phyloP scores from a whole-genome alignment of 768 basidiomycete genomes.

The Suillus luteus region DNA sequence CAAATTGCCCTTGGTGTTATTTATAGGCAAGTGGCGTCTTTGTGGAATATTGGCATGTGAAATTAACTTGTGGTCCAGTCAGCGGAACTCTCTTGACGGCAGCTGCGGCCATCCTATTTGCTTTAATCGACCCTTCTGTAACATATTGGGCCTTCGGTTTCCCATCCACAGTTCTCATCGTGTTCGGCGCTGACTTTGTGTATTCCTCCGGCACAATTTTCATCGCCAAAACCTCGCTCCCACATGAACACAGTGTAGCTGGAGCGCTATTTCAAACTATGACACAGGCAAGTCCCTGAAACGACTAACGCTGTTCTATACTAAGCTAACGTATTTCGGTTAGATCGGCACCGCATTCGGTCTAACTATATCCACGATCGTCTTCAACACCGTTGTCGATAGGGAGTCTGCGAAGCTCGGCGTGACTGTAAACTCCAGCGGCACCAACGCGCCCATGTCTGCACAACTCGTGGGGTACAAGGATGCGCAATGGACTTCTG shows the following conservation, averaged over 20 bases:
- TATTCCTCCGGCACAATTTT: slow-evolving; percentile 75
- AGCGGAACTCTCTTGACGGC: slow-evolving; percentile 61
- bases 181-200: slow-evolving; percentile 79
- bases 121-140: slow-evolving; percentile 55
- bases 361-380: slow-evolving; percentile 70
- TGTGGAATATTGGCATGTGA: slow-evolving; percentile 5
- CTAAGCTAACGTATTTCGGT: background rate
- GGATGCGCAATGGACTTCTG: slow-evolving; percentile 64
- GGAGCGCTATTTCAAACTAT: slow-evolving; percentile 81
- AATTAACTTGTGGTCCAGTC: slow-evolving; percentile 29
- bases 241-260: slow-evolving; percentile 74
- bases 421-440: slow-evolving; percentile 31
- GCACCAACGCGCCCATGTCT: slow-evolving; percentile 31
- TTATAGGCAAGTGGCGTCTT: slow-evolving; percentile 47
- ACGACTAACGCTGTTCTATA: background rate
- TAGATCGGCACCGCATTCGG: slow-evolving; percentile 73
- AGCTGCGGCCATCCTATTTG: slow-evolving; percentile 63
- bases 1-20: slow-evolving; percentile 53
- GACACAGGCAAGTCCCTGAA: slow-evolving; percentile 52
- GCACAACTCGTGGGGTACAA: slow-evolving; percentile 57
- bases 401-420: slow-evolving; percentile 34
- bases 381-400: slow-evolving; percentile 56
- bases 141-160: slow-evolving; percentile 80
- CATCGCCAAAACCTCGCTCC: slow-evolving; percentile 64
- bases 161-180: slow-evolving; percentile 61